These are phyloP conservation scores for Exidia glandulosa DNA, from an alignment of 768 basidiomycete species.

Conservation along the genomic window DNA sequence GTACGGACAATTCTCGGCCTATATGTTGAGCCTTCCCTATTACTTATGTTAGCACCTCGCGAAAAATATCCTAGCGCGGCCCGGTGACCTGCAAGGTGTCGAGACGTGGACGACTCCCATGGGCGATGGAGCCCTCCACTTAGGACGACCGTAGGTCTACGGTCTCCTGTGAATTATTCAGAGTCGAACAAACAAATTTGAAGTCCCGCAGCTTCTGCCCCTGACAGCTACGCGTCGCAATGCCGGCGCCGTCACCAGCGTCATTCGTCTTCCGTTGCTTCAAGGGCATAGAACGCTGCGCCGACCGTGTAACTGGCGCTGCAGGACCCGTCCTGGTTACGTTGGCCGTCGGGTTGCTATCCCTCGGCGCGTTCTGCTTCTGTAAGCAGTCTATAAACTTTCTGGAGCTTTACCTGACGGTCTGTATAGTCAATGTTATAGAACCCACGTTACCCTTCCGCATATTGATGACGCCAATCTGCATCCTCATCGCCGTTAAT, in stretches of 20 bases:
- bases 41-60: too few species aligned
- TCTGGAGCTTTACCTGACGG: neutral
- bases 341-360: constrained; percentile 65
- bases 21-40: too few species aligned
- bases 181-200: too few species aligned
- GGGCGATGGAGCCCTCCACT: too few species aligned
- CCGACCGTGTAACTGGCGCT: constrained; percentile 74
- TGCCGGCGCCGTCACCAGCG: neutral
- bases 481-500: constrained; percentile 67
- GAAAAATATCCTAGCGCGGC: too few species aligned
- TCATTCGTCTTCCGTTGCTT: constrained; percentile 46
- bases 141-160: too few species aligned
- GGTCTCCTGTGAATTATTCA: too few species aligned
- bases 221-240: too few species aligned
- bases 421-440: constrained; percentile 62
- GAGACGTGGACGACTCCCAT: too few species aligned
- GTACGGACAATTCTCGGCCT: too few species aligned
- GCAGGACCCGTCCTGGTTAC: constrained; percentile 86
- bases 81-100: too few species aligned
- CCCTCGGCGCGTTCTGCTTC: constrained; percentile 60
- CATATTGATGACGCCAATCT: constrained; percentile 52
- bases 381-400: constrained; percentile 41
- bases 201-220: too few species aligned
- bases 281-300: constrained; percentile 56
- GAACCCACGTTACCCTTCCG: constrained; percentile 51